Conservation (phyloP, 768 basidiomycete species). For the Tulasnella sp. region DNA sequence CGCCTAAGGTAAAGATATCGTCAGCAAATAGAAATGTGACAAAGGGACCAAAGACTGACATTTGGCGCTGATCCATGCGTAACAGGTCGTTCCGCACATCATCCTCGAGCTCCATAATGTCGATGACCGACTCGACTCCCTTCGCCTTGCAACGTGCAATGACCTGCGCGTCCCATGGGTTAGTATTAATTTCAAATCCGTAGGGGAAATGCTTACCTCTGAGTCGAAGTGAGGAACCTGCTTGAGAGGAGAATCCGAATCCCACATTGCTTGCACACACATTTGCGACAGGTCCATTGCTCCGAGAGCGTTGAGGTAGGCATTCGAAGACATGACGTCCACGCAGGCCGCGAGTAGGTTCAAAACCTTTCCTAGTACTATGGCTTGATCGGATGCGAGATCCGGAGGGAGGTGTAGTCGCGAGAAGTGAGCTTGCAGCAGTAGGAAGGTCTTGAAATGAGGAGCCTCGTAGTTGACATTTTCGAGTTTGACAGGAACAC, state of each 20-base stretch:
- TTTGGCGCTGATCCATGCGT: slow-evolving; percentile 78
- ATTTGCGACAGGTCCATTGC: slow-evolving; percentile 99
- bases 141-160: slow-evolving; percentile 80
- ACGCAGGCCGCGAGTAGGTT: slow-evolving; percentile 91
- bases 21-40: slow-evolving; percentile 16
- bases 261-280: slow-evolving; percentile 98
- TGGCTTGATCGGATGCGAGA: slow-evolving; percentile 82
- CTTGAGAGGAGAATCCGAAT: slow-evolving; percentile 89
- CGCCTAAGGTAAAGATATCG: slow-evolving; percentile 51
- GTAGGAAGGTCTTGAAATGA: slow-evolving; percentile 96
- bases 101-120: slow-evolving; percentile 98
- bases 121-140: slow-evolving; percentile 85
- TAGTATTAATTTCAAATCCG: neutral
- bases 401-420: slow-evolving; percentile 89
- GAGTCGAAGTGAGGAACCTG: slow-evolving; percentile 96
- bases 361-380: slow-evolving; percentile 85
- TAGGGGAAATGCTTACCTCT: slow-evolving; percentile 50
- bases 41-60: slow-evolving; percentile 52
- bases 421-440: slow-evolving; percentile 95
- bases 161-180: slow-evolving; percentile 44
- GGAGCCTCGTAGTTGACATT: slow-evolving; percentile 83
- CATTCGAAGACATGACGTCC: slow-evolving; percentile 97
- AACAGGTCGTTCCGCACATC: slow-evolving; percentile 75
- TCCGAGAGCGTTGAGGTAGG: slow-evolving; percentile 87
- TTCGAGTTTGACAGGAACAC: slow-evolving; percentile 88